phyloP scores from a whole-genome alignment of 805 yeast genomes.

The Deakozyma indianensis region DNA sequence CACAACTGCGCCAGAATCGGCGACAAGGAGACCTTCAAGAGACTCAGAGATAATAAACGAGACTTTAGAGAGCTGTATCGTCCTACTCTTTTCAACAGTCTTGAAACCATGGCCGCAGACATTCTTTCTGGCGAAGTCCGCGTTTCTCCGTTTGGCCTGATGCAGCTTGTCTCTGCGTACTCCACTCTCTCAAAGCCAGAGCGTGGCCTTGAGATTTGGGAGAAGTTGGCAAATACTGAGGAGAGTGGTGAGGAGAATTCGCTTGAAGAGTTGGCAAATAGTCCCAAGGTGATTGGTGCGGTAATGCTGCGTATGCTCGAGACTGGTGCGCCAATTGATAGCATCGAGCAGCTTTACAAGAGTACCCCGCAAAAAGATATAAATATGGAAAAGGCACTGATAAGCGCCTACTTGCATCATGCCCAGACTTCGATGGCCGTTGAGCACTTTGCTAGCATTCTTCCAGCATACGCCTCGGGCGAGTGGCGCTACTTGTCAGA shows the following conservation, averaged over 20 bases:
- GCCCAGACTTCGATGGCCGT: constrained; percentile 54
- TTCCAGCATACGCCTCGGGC: constrained; percentile 27
- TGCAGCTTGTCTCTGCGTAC: constrained; percentile 12
- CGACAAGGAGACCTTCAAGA: constrained; percentile 3
- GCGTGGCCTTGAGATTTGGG: constrained; percentile 10
- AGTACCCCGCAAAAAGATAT: constrained; percentile 3
- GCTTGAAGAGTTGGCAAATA: not conserved
- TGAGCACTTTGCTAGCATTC: constrained; percentile 29
- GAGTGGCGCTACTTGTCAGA: constrained; percentile 33
- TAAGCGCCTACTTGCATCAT: constrained; percentile 53
- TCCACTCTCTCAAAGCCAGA: constrained; percentile 8
- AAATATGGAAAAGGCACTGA: constrained; percentile 54
- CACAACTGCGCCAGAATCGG: constrained; percentile 10
- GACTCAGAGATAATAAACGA: constrained; percentile 4
- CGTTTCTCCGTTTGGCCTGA: constrained; percentile 8
- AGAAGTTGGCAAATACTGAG: constrained; percentile 3
- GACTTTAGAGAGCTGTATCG: constrained; percentile 2
- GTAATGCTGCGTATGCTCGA: constrained; percentile 9
- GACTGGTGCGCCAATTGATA: constrained; percentile 9
- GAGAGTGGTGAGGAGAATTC: not conserved
- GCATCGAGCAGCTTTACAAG: constrained; percentile 9
- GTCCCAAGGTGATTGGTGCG: constrained; percentile 11
- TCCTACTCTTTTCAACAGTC: constrained; percentile 4
- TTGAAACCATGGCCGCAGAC: constrained; percentile 10
- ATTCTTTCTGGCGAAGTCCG: constrained; percentile 6